Evolutionary conservation across 768 basidiomycete species (phyloP), one percentile per base, ranked within the genome.

Genomic region (Hysterangium stoloniferum): DNA sequence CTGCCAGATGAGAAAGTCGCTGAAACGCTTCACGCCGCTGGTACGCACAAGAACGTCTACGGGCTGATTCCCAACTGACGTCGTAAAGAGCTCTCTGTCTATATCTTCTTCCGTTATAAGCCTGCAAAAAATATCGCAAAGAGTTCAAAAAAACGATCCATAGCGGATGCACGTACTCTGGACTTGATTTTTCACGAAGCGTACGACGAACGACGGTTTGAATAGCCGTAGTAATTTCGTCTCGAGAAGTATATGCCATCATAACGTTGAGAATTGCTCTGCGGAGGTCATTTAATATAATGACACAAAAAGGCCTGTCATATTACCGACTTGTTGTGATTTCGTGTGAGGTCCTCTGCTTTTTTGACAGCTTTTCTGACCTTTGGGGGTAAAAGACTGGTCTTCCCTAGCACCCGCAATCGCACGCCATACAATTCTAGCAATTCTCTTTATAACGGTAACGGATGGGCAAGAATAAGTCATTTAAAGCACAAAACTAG

Each of bases 1-100:
- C 86, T 99, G 96, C 96, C 95, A 99, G 13, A 94, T 77, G 62
- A 97, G 64, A 62, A 82, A 99, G 58, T 96, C 91, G 59, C 88
- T 91, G 20, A 96, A 67, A 3, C 92, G 76, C 52, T 79, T 84
- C 4, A 95, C 96, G 9, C 93, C 91, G 45, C 90, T 92, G 0
- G 94, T 96, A 35, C 96, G 78, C 19, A 99, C 71, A 45, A 98
- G 76, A 41, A 99, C 78, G 60, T 98, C 95, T 0, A 96, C 70
- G 9, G 90, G 88, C 11, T 86, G 87, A 58, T 81, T 86, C 17
- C 76, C 80, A 11, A 64, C 79, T 24, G 71, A 67, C 1, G 75
- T 70, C 0, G 84, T 88, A 66, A 85, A 77, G 1, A 95, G 67
- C 45, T 82, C 76, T 2, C 70, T 66, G 24, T 83, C 76, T 53